These are phyloP conservation scores for Suillus tomentosus DNA, from an alignment of 768 basidiomycete species.

Conservation along the genomic window DNA sequence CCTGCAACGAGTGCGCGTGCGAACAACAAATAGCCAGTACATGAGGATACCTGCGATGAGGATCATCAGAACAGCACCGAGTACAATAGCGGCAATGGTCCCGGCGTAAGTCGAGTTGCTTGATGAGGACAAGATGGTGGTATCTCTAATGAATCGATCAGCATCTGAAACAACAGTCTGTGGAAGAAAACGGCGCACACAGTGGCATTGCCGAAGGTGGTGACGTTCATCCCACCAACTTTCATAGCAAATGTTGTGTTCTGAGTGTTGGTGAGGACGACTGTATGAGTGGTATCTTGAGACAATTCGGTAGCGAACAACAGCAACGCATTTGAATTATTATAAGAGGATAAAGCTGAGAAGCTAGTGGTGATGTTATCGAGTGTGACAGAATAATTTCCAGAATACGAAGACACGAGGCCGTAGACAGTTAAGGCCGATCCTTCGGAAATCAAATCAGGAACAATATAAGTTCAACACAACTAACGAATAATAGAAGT, in stretches of 20 bases:
- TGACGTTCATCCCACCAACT: conserved; percentile 52
- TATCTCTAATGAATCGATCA: conserved; percentile 18
- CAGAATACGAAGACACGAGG: conserved; percentile 55
- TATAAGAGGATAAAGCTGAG: conserved; percentile 56
- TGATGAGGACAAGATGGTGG: conserved; percentile 20
- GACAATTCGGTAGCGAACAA: conserved; percentile 67
- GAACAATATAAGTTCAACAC: conserved; percentile 6
- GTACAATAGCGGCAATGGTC: conserved; percentile 65
- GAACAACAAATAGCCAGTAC: conserved; percentile 48
- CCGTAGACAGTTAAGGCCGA: conserved; percentile 63
- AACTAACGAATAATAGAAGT: conserved; percentile 4
- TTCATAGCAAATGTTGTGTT: conserved; percentile 51
- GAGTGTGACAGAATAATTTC: conserved; percentile 59
- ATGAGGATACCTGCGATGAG: conserved; percentile 43
- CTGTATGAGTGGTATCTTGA: conserved; percentile 45
- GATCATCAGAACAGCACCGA: conserved; percentile 57
- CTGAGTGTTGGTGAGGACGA: conserved; percentile 60
- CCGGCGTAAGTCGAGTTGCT: conserved; percentile 44
- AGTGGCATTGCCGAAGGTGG: conserved; percentile 36
- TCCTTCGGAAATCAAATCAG: conserved; percentile 41
- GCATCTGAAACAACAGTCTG: not conserved
- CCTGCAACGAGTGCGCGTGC: conserved; percentile 44
- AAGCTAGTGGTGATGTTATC: conserved; percentile 51
- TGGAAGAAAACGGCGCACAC: conserved; percentile 28
- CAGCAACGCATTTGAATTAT: conserved; percentile 52